phyloP scores from a whole-genome alignment of 768 basidiomycete species.

The Boletus speciosus region DNA sequence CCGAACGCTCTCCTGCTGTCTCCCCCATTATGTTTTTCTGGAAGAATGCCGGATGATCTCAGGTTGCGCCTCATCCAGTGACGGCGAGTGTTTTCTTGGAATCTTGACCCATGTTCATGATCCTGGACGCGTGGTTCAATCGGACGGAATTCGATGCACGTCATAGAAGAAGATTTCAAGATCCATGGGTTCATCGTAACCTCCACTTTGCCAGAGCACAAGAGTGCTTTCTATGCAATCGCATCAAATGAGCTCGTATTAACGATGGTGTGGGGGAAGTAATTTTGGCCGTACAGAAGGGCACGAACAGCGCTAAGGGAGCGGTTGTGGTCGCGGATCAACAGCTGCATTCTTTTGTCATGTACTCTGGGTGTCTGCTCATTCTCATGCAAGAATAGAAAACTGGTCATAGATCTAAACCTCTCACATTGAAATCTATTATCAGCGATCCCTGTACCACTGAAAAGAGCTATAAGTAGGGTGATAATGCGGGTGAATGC shows the following conservation, averaged over 20 bases:
- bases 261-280: no score
- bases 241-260: constrained; percentile 1
- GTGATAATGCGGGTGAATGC: constrained; percentile 14
- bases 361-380: background rate
- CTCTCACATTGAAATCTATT: constrained; percentile 13
- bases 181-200: background rate
- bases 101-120: background rate
- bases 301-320: no score
- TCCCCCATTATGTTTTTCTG: background rate
- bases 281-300: no score
- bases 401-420: background rate
- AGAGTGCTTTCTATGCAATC: background rate
- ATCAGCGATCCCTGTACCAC: constrained; percentile 7
- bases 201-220: background rate
- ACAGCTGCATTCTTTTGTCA: no score
- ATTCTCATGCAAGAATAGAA: background rate
- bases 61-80: background rate
- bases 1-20: background rate
- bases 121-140: background rate
- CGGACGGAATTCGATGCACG: background rate
- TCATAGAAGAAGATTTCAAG: constrained; percentile 1
- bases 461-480: constrained; percentile 23
- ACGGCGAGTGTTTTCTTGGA: background rate
- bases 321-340: no score
- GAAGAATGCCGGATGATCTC: constrained; percentile 1